phyloP scores from a whole-genome alignment of 2,329 filamentous ascomycete genomes.

The Fusarium sublunatum region DNA sequence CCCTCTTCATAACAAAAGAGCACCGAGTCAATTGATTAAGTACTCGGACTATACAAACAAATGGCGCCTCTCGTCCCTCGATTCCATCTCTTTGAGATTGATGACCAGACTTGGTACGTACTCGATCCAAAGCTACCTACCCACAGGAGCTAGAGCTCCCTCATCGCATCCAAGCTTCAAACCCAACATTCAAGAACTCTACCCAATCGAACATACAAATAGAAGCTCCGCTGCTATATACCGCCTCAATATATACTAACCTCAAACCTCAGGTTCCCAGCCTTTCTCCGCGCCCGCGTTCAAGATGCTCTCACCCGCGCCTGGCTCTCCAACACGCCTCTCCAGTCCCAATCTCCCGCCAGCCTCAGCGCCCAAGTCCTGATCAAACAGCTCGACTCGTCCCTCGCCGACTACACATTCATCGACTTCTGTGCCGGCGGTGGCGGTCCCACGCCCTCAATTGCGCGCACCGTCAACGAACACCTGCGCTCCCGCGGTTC shows the following conservation, averaged over 20 bases:
- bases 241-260: slow-evolving; percentile 9
- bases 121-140: slow-evolving; percentile 7
- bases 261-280: slow-evolving; percentile 66
- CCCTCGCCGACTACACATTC: slow-evolving; percentile 67
- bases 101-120: slow-evolving; percentile 72
- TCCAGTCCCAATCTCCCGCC: slow-evolving; percentile 69
- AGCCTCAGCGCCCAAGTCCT: slow-evolving; percentile 70
- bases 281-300: slow-evolving; percentile 71
- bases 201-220: not conserved
- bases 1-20: not conserved
- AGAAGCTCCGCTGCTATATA: not conserved
- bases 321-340: slow-evolving; percentile 70
- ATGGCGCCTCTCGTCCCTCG: slow-evolving; percentile 66
- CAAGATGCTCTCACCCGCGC: slow-evolving; percentile 72
- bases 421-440: slow-evolving; percentile 82
- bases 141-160: not conserved
- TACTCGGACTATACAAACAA: not conserved
- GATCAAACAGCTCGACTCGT: slow-evolving; percentile 59
- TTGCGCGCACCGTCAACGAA: slow-evolving; percentile 69
- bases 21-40: not conserved
- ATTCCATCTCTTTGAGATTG: slow-evolving; percentile 74
- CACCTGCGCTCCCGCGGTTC: slow-evolving; percentile 47
- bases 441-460: slow-evolving; percentile 75
- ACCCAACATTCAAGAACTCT: not conserved
- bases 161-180: slow-evolving; percentile 5